phyloP scores from a whole-genome alignment of 1,139 yeast genomes.

The Pichia kudriavzevii region DNA sequence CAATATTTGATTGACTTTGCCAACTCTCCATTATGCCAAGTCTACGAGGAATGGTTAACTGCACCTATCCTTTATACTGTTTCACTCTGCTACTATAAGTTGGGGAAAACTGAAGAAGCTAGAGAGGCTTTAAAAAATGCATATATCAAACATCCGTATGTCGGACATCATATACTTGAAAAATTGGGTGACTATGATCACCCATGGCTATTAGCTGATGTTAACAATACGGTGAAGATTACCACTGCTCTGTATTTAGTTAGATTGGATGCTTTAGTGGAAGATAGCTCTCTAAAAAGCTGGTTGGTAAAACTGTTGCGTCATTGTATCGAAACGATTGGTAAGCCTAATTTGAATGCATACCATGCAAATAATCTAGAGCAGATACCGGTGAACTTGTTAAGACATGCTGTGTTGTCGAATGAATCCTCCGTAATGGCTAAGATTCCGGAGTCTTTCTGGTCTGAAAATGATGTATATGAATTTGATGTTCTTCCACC shows the following conservation, averaged over 20 bases:
- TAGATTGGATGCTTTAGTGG: constrained; percentile 45
- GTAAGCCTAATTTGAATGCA: constrained; percentile 15
- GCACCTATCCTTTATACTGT: constrained; percentile 67
- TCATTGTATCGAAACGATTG: constrained; percentile 28
- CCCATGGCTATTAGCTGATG: constrained; percentile 18
- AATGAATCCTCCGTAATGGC: constrained; percentile 69
- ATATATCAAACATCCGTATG: constrained; percentile 49
- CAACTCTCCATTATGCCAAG: constrained; percentile 46
- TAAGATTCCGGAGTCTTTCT: constrained; percentile 52
- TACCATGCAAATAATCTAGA: constrained; percentile 17
- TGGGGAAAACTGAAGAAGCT: constrained; percentile 39
- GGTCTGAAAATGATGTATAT: constrained; percentile 53
- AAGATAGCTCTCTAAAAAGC: constrained; percentile 34
- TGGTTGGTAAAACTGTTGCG: constrained; percentile 44
- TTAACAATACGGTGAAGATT: constrained; percentile 27
- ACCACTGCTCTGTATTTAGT: constrained; percentile 46
- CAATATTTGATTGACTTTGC: constrained; percentile 52
- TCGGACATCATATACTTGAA: constrained; percentile 46
- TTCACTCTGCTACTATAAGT: constrained; percentile 48
- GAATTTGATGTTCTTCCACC: constrained; percentile 74
- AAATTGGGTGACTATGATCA: constrained; percentile 25
- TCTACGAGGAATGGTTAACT: constrained; percentile 61
- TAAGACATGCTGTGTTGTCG: constrained; percentile 61
- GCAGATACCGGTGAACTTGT: constrained; percentile 48
- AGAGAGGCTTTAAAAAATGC: constrained; percentile 41